Percentiles rank a stretch among this genome's conserved stretches.
Conservation (phyloP, 768 basidiomycete genomes). For the Lactifluus rugatus region DNA sequence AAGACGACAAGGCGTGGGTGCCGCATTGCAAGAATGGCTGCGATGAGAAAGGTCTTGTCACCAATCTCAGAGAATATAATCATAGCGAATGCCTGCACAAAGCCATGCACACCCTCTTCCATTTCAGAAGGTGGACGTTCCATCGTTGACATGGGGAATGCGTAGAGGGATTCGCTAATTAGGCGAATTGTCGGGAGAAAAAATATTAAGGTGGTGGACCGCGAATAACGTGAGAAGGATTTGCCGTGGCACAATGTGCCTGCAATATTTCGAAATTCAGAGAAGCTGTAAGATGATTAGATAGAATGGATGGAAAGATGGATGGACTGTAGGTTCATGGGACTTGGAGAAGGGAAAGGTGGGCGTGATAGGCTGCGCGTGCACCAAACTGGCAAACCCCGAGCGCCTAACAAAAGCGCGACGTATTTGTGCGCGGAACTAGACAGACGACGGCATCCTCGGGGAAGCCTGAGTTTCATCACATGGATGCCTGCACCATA, state of each 20-base stretch:
- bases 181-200: neutral
- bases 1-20: conserved; percentile 84
- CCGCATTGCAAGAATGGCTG: conserved; percentile 88
- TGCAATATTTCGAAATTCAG: neutral
- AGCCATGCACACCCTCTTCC: conserved; percentile 38
- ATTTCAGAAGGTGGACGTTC: conserved; percentile 2
- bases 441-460: too few relatives aligned
- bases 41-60: conserved; percentile 87
- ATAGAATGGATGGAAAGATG: neutral
- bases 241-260: neutral
- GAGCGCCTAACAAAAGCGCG: neutral
- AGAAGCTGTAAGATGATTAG: neutral
- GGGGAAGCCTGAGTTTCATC: too few relatives aligned
- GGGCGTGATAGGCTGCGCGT: neutral
- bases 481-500: too few relatives aligned
- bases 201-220: neutral
- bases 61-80: conserved; percentile 92
- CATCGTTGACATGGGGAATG: conserved; percentile 1
- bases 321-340: neutral
- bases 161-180: neutral
- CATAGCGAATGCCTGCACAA: conserved; percentile 76
- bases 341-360: neutral
- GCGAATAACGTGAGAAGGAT: neutral
- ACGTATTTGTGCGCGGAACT: too few relatives aligned
- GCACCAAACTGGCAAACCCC: neutral